A percentile compares a stretch with the other conserved stretches of the same genome.
phyloP scores from a whole-genome alignment of 495 filamentous ascomycete species.

The Pyrenopolyporus hunteri region DNA sequence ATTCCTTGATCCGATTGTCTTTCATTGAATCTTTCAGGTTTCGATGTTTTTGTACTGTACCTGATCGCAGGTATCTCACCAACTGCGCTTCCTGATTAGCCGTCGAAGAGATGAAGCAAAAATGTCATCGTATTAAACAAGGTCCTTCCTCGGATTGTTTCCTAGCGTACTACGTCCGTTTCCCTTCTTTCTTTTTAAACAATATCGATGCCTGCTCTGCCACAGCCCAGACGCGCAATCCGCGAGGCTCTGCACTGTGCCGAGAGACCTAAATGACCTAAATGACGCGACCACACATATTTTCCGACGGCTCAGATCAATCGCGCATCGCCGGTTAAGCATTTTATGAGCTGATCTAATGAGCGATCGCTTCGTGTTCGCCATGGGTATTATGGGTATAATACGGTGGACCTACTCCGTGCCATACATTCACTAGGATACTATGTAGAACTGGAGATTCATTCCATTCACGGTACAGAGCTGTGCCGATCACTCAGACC shows the following conservation, averaged over 20 bases:
- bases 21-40: conserved; percentile 10
- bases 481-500: too few relatives aligned
- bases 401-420: neutral
- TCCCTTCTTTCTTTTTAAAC: conserved; percentile 5
- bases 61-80: too few relatives aligned
- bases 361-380: neutral
- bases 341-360: conserved; percentile 31
- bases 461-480: too few relatives aligned
- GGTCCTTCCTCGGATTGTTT: neutral
- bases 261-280: conserved; percentile 34
- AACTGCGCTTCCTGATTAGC: too few relatives aligned
- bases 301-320: conserved; percentile 30
- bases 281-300: conserved; percentile 36
- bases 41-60: conserved; percentile 3
- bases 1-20: conserved; percentile 5
- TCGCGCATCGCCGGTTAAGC: conserved; percentile 19
- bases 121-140: neutral
- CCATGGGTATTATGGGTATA: too few relatives aligned
- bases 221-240: conserved; percentile 38
- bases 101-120: too few relatives aligned
- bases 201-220: conserved; percentile 18
- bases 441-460: too few relatives aligned
- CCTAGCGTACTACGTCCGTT: neutral
- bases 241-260: conserved; percentile 31
- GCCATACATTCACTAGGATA: too few relatives aligned